phyloP scores from a whole-genome alignment of 805 yeast genomes.

The Zygosaccharomyces bailii region DNA sequence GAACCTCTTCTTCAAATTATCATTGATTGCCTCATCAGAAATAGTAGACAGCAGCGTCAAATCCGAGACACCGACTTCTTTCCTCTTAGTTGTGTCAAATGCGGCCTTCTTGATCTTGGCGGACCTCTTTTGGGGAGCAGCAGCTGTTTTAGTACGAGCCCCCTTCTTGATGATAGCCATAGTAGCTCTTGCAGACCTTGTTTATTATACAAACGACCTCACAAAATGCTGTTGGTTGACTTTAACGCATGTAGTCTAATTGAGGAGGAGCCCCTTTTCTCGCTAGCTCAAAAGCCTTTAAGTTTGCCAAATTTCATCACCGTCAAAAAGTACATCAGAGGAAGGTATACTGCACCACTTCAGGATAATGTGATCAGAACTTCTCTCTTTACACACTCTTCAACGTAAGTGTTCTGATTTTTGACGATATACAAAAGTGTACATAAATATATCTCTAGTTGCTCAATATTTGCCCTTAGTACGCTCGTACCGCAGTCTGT shows the following conservation, averaged over 20 bases:
- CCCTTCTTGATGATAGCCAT: conserved; percentile 83
- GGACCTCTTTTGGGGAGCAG: conserved; percentile 53
- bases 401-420: too few relatives aligned
- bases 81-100: conserved; percentile 81
- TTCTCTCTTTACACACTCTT: too few relatives aligned
- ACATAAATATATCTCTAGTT: not conserved
- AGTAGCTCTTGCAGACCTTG: conserved; percentile 3
- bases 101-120: conserved; percentile 77
- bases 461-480: conserved; percentile 64
- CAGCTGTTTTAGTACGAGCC: conserved; percentile 52
- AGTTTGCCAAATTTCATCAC: not conserved
- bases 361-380: too few relatives aligned
- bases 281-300: not conserved
- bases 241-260: not conserved
- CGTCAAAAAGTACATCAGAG: not conserved
- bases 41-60: conserved; percentile 84
- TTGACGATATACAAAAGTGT: not conserved
- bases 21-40: conserved; percentile 88
- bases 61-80: conserved; percentile 98
- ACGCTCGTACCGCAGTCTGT: conserved; percentile 63
- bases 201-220: not conserved
- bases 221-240: not conserved
- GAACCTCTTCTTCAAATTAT: conserved; percentile 84
- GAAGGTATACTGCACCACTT: too few relatives aligned
- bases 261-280: not conserved